These are phyloP conservation scores for Phlebiopsis flavidoalba DNA, from an alignment of 768 basidiomycete species.

Conservation along the genomic window DNA sequence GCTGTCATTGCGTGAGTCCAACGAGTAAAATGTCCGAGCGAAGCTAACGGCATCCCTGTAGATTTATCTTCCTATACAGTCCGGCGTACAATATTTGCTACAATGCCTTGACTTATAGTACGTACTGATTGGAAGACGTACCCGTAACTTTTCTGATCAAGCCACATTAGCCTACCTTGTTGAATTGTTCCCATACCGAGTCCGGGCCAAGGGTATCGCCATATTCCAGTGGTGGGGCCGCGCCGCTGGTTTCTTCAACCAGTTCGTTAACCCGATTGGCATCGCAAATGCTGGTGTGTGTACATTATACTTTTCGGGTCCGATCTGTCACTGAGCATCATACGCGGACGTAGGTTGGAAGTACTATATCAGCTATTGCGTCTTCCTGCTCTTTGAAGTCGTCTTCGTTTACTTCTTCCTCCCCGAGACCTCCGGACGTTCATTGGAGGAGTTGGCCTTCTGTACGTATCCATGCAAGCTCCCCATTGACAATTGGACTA, in stretches of 20 bases:
- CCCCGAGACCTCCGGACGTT: constrained; percentile 51
- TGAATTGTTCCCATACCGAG: constrained; percentile 64
- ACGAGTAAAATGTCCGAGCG: background rate
- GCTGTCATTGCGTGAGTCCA: constrained; percentile 43
- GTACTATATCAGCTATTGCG: constrained; percentile 51
- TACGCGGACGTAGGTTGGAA: constrained; percentile 39
- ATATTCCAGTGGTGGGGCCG: constrained; percentile 57
- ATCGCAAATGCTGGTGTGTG: constrained; percentile 43
- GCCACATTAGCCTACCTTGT: constrained; percentile 48
- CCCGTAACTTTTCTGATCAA: background rate
- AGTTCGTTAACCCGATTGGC: constrained; percentile 64
- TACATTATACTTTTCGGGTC: constrained; percentile 2
- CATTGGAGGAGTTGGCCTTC: constrained; percentile 57
- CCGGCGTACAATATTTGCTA: constrained; percentile 52
- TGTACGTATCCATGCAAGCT: constrained; percentile 29
- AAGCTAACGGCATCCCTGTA: background rate
- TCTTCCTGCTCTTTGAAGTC: constrained; percentile 49
- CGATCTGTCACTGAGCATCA: background rate
- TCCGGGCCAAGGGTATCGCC: constrained; percentile 56
- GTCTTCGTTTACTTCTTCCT: constrained; percentile 56
- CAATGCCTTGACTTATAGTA: constrained; percentile 54
- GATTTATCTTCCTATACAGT: constrained; percentile 54
- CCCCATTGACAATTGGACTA: background rate
- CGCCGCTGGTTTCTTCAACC: constrained; percentile 55
- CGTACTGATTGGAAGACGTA: constrained; percentile 5